phyloP scores from a whole-genome alignment of 1,284 basidiomycete species.

The Sanghuangporus sanghuang region DNA sequence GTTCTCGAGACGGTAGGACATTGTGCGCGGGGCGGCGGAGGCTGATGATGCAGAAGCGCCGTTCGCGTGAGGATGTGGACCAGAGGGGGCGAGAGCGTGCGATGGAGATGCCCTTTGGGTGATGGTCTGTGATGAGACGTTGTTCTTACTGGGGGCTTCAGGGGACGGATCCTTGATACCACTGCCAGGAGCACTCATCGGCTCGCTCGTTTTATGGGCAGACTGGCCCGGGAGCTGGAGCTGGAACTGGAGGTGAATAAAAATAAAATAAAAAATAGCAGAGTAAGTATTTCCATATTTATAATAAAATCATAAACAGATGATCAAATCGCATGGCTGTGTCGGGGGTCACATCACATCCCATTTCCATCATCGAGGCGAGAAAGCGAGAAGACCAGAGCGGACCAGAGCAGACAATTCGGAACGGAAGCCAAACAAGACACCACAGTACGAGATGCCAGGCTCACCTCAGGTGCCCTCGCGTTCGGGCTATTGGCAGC shows the following conservation, averaged over 20 bases:
- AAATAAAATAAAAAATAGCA: background rate
- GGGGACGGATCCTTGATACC: slow-evolving; percentile 6
- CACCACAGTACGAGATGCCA: background rate
- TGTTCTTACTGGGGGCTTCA: slow-evolving; percentile 2
- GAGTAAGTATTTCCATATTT: background rate
- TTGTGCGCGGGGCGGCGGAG: slow-evolving; percentile 22
- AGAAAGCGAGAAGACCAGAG: background rate
- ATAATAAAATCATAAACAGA: background rate
- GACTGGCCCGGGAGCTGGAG: background rate
- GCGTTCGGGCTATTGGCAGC: background rate
- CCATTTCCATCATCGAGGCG: background rate
- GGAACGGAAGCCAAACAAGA: background rate
- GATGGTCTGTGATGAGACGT: background rate
- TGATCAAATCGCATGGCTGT: slow-evolving; percentile 2
- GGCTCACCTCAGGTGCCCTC: slow-evolving; percentile 5
- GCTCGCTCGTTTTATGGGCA: slow-evolving; percentile 6
- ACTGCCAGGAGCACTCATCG: too few species aligned
- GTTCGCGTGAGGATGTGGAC: slow-evolving; percentile 5
- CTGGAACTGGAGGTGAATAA: background rate
- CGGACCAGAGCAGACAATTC: background rate
- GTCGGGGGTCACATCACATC: background rate
- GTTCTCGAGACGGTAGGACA: slow-evolving; percentile 43
- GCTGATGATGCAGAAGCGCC: slow-evolving; percentile 4
- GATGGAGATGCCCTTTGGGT: background rate
- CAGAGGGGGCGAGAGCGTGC: background rate